Conservation (phyloP, 768 basidiomycete species). For the Termitomyces sp. region DNA sequence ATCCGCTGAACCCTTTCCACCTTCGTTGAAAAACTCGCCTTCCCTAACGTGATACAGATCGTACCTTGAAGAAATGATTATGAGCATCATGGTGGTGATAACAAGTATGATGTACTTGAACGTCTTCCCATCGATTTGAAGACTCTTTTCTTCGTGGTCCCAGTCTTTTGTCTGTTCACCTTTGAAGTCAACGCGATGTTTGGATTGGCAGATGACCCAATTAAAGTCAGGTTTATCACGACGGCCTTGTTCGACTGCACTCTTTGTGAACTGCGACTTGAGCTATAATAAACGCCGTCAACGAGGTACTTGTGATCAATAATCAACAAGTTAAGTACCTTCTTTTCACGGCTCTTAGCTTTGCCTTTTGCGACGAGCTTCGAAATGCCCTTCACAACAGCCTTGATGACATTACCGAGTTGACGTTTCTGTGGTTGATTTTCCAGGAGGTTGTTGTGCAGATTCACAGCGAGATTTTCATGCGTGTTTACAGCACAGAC, state of each 20-base stretch:
- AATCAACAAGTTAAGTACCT: not conserved
- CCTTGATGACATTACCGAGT: not conserved
- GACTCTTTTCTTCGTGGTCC: conserved; percentile 17
- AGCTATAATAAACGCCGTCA: not conserved
- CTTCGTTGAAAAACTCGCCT: not conserved
- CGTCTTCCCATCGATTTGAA: conserved; percentile 6
- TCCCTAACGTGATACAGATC: not conserved
- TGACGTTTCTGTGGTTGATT: not conserved
- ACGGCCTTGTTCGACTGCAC: conserved; percentile 1
- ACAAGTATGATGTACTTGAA: not conserved
- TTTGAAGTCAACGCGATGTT: conserved; percentile 15
- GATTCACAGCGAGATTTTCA: not conserved
- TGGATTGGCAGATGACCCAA: conserved; percentile 15
- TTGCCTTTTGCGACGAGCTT: not conserved
- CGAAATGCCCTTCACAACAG: not conserved
- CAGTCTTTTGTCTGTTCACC: conserved; percentile 18
- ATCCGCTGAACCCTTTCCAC: not conserved
- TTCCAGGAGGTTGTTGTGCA: not conserved
- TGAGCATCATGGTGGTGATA: not conserved
- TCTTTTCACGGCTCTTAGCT: not conserved
- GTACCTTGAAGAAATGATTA: not conserved
- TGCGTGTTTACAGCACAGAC: not conserved
- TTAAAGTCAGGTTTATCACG: conserved; percentile 8
- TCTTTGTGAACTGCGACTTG: not conserved
- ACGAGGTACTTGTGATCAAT: not conserved